Evolutionary conservation across 768 basidiomycete genomes (phyloP).

Genomic region (Suillus discolor): DNA sequence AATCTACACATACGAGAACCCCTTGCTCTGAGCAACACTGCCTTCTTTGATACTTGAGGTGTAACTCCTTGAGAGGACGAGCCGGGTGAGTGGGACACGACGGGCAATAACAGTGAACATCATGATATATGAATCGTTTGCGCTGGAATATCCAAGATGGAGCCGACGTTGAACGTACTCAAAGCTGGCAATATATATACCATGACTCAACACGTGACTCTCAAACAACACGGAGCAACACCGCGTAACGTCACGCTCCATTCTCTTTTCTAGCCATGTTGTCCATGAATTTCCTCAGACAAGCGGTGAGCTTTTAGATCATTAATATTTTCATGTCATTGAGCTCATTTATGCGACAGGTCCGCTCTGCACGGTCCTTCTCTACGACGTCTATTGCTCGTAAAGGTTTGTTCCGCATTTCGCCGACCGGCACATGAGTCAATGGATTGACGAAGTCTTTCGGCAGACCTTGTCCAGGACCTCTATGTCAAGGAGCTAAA

Average conservation of each 20-base stretch:
- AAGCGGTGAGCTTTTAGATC: slow-evolving; percentile 38
- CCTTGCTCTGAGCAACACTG: slow-evolving; percentile 61
- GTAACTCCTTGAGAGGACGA: slow-evolving; percentile 35
- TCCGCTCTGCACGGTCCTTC: slow-evolving; percentile 58
- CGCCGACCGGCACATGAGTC: slow-evolving; percentile 19
- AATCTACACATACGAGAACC: slow-evolving; percentile 53
- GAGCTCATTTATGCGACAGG: slow-evolving; percentile 38
- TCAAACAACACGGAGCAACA: slow-evolving; percentile 28
- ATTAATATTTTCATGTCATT: slow-evolving; percentile 3
- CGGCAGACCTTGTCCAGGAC: slow-evolving; percentile 87
- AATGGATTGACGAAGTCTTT: slow-evolving; percentile 10
- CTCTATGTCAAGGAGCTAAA: slow-evolving; percentile 90
- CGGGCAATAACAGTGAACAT: slow-evolving; percentile 36
- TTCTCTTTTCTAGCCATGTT: slow-evolving; percentile 63
- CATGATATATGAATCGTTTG: slow-evolving; percentile 11
- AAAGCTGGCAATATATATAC: neutral
- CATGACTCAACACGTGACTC: slow-evolving; percentile 22
- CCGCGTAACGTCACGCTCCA: slow-evolving; percentile 48
- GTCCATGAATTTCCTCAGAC: slow-evolving; percentile 55
- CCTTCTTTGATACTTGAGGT: slow-evolving; percentile 51
- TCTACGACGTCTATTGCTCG: slow-evolving; percentile 60
- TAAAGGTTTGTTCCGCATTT: slow-evolving; percentile 54
- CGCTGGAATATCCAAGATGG: neutral
- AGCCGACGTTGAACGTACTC: too few species aligned
- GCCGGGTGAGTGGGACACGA: slow-evolving; percentile 41